Evolutionary conservation across 306 rosid genomes (phyloP).

Genomic region (Vigna mungo): DNA sequence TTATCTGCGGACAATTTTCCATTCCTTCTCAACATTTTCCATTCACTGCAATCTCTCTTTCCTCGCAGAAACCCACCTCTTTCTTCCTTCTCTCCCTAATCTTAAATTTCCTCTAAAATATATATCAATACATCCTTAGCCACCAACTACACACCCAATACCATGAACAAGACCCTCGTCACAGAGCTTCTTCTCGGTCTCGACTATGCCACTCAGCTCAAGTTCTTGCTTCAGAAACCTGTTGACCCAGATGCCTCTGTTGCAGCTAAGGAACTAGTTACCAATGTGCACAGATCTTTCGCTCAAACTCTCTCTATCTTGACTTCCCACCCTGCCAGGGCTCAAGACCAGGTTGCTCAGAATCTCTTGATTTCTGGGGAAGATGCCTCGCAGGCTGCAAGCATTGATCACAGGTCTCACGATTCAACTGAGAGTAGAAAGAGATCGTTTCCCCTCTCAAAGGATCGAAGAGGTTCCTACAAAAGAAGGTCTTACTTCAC

Average conservation of each 20-base stretch:
- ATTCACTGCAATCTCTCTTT: slow-evolving; percentile 52
- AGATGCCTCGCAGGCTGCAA: slow-evolving; percentile 41
- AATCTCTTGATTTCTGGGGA: slow-evolving; percentile 31
- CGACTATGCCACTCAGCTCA: slow-evolving; percentile 56
- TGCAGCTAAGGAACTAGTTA: slow-evolving; percentile 50
- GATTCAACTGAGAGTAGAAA: slow-evolving; percentile 58
- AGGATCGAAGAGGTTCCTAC: slow-evolving; percentile 72
- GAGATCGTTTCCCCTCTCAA: slow-evolving; percentile 39
- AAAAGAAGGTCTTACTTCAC: slow-evolving; percentile 66
- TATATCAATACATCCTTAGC: slow-evolving; percentile 21
- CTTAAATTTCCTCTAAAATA: not conserved
- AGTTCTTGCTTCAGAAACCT: slow-evolving; percentile 49
- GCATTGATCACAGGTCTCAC: slow-evolving; percentile 54
- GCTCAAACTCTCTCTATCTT: slow-evolving; percentile 53
- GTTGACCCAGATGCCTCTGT: not conserved
- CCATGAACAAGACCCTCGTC: slow-evolving; percentile 18
- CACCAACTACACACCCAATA: not conserved
- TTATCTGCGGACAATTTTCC: slow-evolving; percentile 31
- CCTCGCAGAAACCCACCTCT: slow-evolving; percentile 45
- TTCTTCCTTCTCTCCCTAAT: not conserved
- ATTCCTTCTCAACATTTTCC: slow-evolving; percentile 60
- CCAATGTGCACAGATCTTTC: slow-evolving; percentile 56
- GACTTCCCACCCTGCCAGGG: not conserved
- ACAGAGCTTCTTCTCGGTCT: slow-evolving; percentile 53
- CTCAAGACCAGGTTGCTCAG: not conserved